These are phyloP conservation scores for Malbranchea cinnamomea DNA, from an alignment of 2,329 filamentous ascomycete genomes.

Conservation along the genomic window DNA sequence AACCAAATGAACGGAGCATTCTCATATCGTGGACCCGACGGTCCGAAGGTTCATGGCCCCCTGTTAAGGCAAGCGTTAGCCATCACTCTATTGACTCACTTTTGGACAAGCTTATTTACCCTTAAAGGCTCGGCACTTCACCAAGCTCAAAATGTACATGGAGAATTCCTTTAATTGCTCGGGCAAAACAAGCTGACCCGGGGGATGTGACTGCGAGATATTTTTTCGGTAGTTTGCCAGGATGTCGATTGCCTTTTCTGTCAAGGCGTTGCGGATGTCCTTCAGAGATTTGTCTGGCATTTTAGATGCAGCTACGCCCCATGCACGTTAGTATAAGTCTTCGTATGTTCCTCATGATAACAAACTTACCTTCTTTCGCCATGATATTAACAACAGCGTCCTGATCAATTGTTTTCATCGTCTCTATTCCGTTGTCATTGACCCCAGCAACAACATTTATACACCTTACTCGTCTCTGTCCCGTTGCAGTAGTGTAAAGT, in stretches of 20 bases:
- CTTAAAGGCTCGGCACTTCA: constrained; percentile 90
- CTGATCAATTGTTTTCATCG: constrained; percentile 87
- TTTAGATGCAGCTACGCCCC: constrained; percentile 57
- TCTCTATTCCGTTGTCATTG: constrained; percentile 66
- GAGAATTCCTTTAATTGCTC: constrained; percentile 92
- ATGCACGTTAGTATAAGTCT: constrained; percentile 12
- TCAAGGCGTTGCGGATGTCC: constrained; percentile 68
- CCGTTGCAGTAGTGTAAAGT: constrained; percentile 81
- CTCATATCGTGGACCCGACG: constrained; percentile 82
- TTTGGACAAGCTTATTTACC: too few species aligned
- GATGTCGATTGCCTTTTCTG: constrained; percentile 86
- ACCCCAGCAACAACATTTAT: constrained; percentile 88
- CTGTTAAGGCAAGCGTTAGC: constrained; percentile 22
- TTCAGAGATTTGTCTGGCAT: constrained; percentile 64
- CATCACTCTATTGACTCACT: neutral
- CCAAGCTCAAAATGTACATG: constrained; percentile 84
- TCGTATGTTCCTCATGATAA: constrained; percentile 1
- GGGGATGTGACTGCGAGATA: constrained; percentile 72
- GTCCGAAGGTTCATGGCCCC: constrained; percentile 79
- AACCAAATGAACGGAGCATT: constrained; percentile 76
- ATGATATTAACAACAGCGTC: constrained; percentile 81
- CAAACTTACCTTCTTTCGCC: constrained; percentile 56
- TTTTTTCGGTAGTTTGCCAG: constrained; percentile 86
- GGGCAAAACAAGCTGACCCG: constrained; percentile 83
- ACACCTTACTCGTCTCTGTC: constrained; percentile 80